Percentiles rank a stretch among this genome's conserved stretches.
Conservation (phyloP, 495 filamentous ascomycete species). For the Chlorociboria aeruginascens region DNA sequence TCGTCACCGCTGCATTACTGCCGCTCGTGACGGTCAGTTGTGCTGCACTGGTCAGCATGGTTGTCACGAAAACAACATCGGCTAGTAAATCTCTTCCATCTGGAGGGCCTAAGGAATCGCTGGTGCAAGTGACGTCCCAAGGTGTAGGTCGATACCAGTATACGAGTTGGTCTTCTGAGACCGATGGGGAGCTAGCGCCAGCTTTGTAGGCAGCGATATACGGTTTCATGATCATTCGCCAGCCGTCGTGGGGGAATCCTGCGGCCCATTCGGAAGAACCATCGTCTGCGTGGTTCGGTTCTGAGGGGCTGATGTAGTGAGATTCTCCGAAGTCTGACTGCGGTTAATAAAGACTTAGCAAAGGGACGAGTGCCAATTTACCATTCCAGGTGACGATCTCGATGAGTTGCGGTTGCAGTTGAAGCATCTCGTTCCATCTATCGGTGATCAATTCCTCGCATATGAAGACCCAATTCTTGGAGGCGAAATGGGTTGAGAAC, state of each 20-base stretch:
- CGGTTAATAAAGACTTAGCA: background rate
- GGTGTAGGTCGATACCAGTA: conserved; percentile 48
- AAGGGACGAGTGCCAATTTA: background rate
- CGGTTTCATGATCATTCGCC: conserved; percentile 10
- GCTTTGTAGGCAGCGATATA: conserved; percentile 18
- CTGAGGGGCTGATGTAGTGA: conserved; percentile 6
- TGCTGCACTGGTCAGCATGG: conserved; percentile 36
- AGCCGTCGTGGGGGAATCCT: conserved; percentile 15
- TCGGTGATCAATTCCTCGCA: conserved; percentile 30
- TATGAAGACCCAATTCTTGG: conserved; percentile 31
- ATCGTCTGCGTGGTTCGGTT: conserved; percentile 8
- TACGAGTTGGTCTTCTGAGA: conserved; percentile 16
- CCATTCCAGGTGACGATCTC: conserved; percentile 18
- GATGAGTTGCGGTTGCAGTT: conserved; percentile 10
- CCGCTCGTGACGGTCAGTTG: conserved; percentile 37
- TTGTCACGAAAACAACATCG: conserved; percentile 45
- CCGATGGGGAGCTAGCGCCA: conserved; percentile 2
- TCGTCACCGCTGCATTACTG: conserved; percentile 25
- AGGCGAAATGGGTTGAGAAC: conserved; percentile 34
- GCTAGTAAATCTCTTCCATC: conserved; percentile 40
- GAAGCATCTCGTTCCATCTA: conserved; percentile 15
- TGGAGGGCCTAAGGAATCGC: conserved; percentile 44
- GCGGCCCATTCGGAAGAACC: conserved; percentile 13
- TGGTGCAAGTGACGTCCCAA: conserved; percentile 36
- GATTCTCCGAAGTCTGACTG: conserved; percentile 1